A percentile compares a stretch with the other conserved stretches of the same genome.
These are phyloP conservation scores for Verbascum thapsus DNA, from an alignment of 257 asterid genomes.

Conservation along the genomic window DNA sequence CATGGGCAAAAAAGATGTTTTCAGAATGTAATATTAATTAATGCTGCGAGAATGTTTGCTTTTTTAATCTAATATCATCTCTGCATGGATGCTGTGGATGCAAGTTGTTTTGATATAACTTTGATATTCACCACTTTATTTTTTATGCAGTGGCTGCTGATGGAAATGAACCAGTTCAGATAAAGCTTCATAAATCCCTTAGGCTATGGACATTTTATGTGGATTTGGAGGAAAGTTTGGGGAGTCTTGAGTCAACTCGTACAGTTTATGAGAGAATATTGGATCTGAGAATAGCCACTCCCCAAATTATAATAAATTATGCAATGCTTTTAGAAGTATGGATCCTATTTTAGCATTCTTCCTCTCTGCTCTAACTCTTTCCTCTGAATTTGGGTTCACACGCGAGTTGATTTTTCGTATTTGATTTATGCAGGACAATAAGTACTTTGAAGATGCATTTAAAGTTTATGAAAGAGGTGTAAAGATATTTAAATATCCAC, in stretches of 20 bases:
- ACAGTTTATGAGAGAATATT: conserved; percentile 85
- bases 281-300: conserved; percentile 94
- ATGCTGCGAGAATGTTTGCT: conserved; percentile 5
- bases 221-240: conserved; percentile 96
- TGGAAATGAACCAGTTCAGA: conserved; percentile 93
- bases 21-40: not conserved
- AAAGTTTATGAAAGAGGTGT: conserved; percentile 97
- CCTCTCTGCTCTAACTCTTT: conserved; percentile 7
- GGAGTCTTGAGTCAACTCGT: conserved; percentile 84
- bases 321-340: conserved; percentile 90
- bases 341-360: not conserved
- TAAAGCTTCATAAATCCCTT: conserved; percentile 85
- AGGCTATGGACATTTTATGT: conserved; percentile 94
- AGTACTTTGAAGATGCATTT: conserved; percentile 93
- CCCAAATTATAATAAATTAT: conserved; percentile 89
- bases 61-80: conserved; percentile 4
- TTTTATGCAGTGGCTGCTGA: conserved; percentile 82
- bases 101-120: conserved; percentile 16
- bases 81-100: conserved; percentile 10
- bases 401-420: conserved; percentile 17
- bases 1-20: no score
- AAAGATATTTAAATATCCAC: conserved; percentile 92
- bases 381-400: conserved; percentile 17
- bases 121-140: conserved; percentile 22
- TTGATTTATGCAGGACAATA: conserved; percentile 61